Conservation (phyloP, 75 land plant genomes). For the Sequoiadendron giganteum region DNA sequence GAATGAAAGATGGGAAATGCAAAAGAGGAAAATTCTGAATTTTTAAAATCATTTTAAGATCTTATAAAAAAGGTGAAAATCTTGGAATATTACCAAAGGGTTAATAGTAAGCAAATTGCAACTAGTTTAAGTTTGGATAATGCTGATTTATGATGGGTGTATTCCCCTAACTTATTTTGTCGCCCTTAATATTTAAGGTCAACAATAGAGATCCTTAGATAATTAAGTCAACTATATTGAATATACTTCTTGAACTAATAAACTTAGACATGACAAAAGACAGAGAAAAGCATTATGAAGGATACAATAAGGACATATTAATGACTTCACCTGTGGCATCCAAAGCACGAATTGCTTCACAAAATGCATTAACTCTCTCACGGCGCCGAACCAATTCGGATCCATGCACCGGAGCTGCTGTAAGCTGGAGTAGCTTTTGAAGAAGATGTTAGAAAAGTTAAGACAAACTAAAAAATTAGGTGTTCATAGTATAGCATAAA, state of each 20-base stretch:
- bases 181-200: neutral
- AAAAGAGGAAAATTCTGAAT: neutral
- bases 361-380: constrained; percentile 83
- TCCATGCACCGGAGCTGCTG: constrained; percentile 34
- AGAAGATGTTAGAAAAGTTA: constrained; percentile 78
- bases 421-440: constrained; percentile 81
- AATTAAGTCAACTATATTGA: neutral
- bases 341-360: constrained; percentile 93
- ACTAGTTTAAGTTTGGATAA: neutral
- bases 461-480: constrained; percentile 24
- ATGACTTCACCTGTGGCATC: constrained; percentile 87
- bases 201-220: neutral
- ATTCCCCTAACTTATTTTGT: neutral
- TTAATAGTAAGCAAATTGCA: neutral
- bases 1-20: neutral
- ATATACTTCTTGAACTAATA: neutral
- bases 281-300: neutral
- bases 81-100: neutral
- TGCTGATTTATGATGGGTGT: neutral
- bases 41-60: neutral
- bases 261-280: neutral
- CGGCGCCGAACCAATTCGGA: constrained; percentile 66
- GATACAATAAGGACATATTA: neutral
- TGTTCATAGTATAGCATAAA: neutral
- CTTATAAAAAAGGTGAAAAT: neutral